phyloP scores from a whole-genome alignment of 2,329 filamentous ascomycete species.

The Curvularia verruculosa region DNA sequence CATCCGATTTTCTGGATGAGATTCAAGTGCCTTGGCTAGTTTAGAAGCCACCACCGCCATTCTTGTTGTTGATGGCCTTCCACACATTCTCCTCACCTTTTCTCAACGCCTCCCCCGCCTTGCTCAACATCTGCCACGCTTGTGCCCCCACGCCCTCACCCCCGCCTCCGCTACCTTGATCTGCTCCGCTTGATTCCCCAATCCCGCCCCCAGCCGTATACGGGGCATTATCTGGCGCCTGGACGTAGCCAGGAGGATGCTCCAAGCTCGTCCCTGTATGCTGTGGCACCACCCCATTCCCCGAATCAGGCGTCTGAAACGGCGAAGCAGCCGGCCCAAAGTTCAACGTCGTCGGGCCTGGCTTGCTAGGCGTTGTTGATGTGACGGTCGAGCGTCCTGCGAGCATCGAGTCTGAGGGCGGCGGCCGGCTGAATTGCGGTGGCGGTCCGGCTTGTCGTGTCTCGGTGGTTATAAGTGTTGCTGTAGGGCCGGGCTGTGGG shows the following conservation, averaged over 20 bases:
- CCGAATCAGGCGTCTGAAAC: constrained; percentile 31
- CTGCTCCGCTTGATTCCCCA: constrained; percentile 35
- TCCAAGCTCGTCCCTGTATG: constrained; percentile 36
- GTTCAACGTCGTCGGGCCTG: constrained; percentile 48
- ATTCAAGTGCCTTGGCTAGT: no score
- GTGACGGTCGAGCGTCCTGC: constrained; percentile 49
- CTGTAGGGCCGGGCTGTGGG: constrained; percentile 47
- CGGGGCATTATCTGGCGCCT: constrained; percentile 50
- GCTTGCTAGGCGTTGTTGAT: constrained; percentile 40
- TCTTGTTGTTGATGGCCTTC: constrained; percentile 43
- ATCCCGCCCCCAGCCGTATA: constrained; percentile 51
- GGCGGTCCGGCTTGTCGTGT: constrained; percentile 38
- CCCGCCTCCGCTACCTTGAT: constrained; percentile 39
- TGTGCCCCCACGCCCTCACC: constrained; percentile 38
- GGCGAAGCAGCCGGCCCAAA: constrained; percentile 44
- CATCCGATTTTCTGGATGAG: background rate
- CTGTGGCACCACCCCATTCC: constrained; percentile 23
- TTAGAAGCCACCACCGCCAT: constrained; percentile 2
- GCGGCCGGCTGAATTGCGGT: constrained; percentile 50
- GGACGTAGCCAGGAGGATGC: constrained; percentile 57
- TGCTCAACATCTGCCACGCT: constrained; percentile 46
- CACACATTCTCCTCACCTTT: constrained; percentile 47
- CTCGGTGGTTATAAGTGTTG: constrained; percentile 40
- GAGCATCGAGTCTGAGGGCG: constrained; percentile 46
- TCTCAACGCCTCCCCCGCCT: constrained; percentile 45